Base-by-base conservation (phyloP, 2,329 filamentous ascomycete genomes). In the Orbilia oligospora region DNA sequence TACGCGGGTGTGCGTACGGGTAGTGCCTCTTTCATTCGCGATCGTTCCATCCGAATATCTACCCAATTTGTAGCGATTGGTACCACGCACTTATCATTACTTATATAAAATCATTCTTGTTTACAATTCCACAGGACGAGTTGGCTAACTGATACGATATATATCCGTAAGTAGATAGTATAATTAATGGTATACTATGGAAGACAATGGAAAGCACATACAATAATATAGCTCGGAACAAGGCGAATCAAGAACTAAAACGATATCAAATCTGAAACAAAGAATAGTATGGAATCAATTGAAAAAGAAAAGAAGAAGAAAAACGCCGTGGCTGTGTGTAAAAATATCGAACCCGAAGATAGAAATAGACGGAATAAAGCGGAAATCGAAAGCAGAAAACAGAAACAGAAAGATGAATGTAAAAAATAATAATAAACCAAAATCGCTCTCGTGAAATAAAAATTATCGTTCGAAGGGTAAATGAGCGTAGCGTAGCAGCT, bases 361-460 rank as follows among this genome's bases (percentile, higher is more conserved):
- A 64, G 46, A 71, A 65, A 41, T 33, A 64, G 44, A 64, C n/a
- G 20, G 10, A 70, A 64, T 46, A 56, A 65, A 44, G 12, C 36
- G 12, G 36, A 38, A 38, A 14, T 2, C 12, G 8, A 38, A 38
- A 41, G 38, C 14, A 46, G n/a, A 46, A 46, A 46, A 24, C 12
- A 70, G 20, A 36, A 36, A 46, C 1, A 30, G 18, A 30, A 64
- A 27, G n/a, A 16, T 67, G 14, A 49, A 49, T 49, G 20, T 9
- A 10, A 49, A 49, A 24, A 49, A 33, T 22, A 38, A 33, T 22
- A 38, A 68, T 36, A 46, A 46, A 46, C 41, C 18, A 55, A 63
- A 70, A 41, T 18, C 68, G 75, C 68, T 72, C 68, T 68, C 67
- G 51, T 78, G 36, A 78, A 72, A 53, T 53, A 53, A 78, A 65